Evolutionary conservation across 2,329 filamentous ascomycete genomes (phyloP).

Genomic region (Massarina eburnea): DNA sequence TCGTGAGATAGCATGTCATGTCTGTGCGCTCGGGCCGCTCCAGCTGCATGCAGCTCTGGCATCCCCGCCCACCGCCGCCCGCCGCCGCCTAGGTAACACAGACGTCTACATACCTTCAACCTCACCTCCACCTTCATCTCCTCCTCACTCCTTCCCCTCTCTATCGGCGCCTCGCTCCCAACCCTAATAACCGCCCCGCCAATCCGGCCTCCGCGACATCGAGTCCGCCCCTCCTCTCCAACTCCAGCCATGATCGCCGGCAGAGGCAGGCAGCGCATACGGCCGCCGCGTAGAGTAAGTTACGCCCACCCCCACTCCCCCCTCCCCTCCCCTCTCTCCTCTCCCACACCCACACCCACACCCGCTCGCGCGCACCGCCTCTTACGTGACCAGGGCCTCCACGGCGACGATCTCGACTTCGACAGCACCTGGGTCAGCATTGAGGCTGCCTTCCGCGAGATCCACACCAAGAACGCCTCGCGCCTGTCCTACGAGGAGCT

Average conservation of each 20-base stretch:
- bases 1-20: too few relatives aligned
- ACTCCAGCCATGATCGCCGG: constrained; percentile 51
- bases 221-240: neutral
- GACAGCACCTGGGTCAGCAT: constrained; percentile 82
- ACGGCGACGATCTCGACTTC: constrained; percentile 71
- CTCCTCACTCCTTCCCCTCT: neutral
- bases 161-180: neutral
- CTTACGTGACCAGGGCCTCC: constrained; percentile 53
- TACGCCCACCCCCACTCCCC: too few relatives aligned
- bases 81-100: neutral
- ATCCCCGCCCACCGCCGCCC: constrained; percentile 7
- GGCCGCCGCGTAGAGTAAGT: constrained; percentile 68
- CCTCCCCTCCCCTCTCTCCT: constrained; percentile 4
- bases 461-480: constrained; percentile 90
- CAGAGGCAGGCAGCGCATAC: constrained; percentile 63
- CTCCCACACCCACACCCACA: constrained; percentile 6
- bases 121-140: neutral
- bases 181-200: neutral
- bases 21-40: constrained; percentile 15
- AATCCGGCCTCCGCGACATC: constrained; percentile 2
- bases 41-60: constrained; percentile 19
- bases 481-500: constrained; percentile 91
- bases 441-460: constrained; percentile 75
- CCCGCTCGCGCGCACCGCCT: neutral
- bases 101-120: neutral